Conservation (phyloP, 352 stramenopile genomes). For the Pythium phragmitis region DNA sequence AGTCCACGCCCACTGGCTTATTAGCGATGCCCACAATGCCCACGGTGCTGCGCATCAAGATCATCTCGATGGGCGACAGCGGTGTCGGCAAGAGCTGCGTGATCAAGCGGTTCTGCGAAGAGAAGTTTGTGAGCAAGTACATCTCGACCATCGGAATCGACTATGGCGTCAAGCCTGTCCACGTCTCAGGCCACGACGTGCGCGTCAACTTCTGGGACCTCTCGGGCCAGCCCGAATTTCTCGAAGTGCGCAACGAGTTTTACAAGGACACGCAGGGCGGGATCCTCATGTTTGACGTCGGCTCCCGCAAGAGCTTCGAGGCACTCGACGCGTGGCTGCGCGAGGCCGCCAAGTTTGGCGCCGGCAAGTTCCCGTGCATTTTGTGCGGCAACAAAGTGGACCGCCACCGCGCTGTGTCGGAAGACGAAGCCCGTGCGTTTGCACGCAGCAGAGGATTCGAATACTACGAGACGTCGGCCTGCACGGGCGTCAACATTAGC, state of each 20-base stretch:
- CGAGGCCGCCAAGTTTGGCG: slow-evolving; percentile 90
- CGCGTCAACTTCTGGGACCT: slow-evolving; percentile 96
- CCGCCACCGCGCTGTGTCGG: slow-evolving; percentile 62
- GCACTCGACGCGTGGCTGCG: slow-evolving; percentile 85
- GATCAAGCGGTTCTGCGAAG: slow-evolving; percentile 96
- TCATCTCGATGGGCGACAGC: slow-evolving; percentile 92
- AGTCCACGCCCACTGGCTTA: not conserved
- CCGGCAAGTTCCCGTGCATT: slow-evolving; percentile 79
- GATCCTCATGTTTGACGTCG: slow-evolving; percentile 82
- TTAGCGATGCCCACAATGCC: slow-evolving; percentile 23
- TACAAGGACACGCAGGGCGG: slow-evolving; percentile 92
- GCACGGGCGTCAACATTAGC: slow-evolving; percentile 81
- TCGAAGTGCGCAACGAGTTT: slow-evolving; percentile 96
- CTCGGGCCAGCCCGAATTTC: slow-evolving; percentile 90
- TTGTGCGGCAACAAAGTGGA: slow-evolving; percentile 93
- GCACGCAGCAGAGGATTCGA: slow-evolving; percentile 73
- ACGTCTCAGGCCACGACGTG: slow-evolving; percentile 67
- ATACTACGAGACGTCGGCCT: slow-evolving; percentile 93
- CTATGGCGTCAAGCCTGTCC: slow-evolving; percentile 92
- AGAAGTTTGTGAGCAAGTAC: slow-evolving; percentile 95
- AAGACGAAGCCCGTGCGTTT: slow-evolving; percentile 79
- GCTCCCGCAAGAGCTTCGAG: slow-evolving; percentile 77
- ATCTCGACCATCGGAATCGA: slow-evolving; percentile 96
- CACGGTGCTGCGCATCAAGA: slow-evolving; percentile 87
- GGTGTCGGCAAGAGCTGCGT: slow-evolving; percentile 93